phyloP scores from a whole-genome alignment of 2,329 filamentous ascomycete species.

The Helminthosporium solani region DNA sequence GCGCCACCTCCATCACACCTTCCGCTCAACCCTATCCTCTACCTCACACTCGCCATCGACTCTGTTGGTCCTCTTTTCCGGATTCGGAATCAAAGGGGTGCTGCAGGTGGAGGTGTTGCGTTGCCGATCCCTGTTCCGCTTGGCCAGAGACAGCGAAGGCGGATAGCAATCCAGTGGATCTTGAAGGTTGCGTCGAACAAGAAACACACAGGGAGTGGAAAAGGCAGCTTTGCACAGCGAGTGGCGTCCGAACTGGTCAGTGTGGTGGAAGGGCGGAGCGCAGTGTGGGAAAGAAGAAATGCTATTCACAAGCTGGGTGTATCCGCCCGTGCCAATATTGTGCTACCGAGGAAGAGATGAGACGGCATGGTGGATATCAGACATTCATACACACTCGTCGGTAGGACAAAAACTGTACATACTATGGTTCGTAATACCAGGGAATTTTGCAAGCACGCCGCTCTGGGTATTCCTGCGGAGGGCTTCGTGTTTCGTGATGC shows the following conservation, averaged over 20 bases:
- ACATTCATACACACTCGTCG: not conserved
- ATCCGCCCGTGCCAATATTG: conserved; percentile 71
- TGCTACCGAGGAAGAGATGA: conserved; percentile 35
- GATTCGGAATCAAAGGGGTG: conserved; percentile 72
- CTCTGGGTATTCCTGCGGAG: too few relatives aligned
- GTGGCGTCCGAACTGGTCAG: conserved; percentile 84
- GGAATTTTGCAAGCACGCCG: not conserved
- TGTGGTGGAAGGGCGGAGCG: conserved; percentile 81
- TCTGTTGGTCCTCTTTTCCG: conserved; percentile 86
- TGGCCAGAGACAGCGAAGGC: conserved; percentile 69
- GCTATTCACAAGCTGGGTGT: conserved; percentile 80
- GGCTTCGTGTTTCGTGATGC: too few relatives aligned
- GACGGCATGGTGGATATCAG: not conserved
- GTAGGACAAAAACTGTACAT: not conserved
- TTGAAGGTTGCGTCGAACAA: conserved; percentile 79
- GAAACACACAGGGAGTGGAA: conserved; percentile 69
- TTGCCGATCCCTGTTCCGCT: conserved; percentile 83
- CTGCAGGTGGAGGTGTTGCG: conserved; percentile 80
- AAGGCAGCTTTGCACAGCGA: conserved; percentile 70
- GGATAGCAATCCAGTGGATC: conserved; percentile 85
- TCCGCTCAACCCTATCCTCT: conserved; percentile 83
- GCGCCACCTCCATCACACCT: conserved; percentile 75
- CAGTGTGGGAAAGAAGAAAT: conserved; percentile 79
- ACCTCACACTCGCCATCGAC: conserved; percentile 88
- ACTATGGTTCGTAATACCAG: not conserved